Conservation (phyloP, 805 yeast species). For the Candida rishiriensis region DNA sequence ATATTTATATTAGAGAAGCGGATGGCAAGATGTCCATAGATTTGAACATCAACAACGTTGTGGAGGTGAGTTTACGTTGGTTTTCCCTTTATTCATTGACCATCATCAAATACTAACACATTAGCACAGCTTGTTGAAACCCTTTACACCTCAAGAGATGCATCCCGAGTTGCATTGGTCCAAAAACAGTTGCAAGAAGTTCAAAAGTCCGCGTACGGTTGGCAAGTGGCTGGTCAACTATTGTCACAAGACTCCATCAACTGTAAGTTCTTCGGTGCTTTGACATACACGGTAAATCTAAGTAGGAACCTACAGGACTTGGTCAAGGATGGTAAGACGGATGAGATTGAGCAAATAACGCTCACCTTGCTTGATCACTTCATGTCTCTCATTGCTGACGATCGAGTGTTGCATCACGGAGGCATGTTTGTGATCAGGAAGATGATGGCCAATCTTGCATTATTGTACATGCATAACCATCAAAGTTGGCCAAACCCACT, state of each 20-base stretch:
- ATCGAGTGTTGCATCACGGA: constrained; percentile 11
- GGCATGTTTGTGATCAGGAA: constrained; percentile 50
- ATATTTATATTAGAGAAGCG: no score
- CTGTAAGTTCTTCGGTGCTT: constrained; percentile 75
- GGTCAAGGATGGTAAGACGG: constrained; percentile 2
- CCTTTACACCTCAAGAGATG: constrained; percentile 37
- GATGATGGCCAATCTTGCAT: constrained; percentile 49
- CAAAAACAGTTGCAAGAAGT: constrained; percentile 55
- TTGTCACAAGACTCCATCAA: constrained; percentile 38
- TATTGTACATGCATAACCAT: constrained; percentile 40
- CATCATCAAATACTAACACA: not conserved
- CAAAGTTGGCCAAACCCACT: constrained; percentile 40
- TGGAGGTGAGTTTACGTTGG: not conserved
- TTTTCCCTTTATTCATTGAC: no score
- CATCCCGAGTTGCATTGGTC: constrained; percentile 34
- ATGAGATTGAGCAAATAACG: constrained; percentile 7
- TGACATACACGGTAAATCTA: constrained; percentile 66
- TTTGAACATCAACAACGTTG: not conserved
- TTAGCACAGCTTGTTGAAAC: constrained; percentile 32
- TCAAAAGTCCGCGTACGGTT: constrained; percentile 56
- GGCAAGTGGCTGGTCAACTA: constrained; percentile 51
- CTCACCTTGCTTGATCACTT: constrained; percentile 11
- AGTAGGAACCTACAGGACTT: constrained; percentile 25
- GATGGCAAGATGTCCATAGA: not conserved
- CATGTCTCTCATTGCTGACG: constrained; percentile 10